Evolutionary conservation across 441 rosid genomes (phyloP).

Genomic region (Hypseocharis bilobata): DNA sequence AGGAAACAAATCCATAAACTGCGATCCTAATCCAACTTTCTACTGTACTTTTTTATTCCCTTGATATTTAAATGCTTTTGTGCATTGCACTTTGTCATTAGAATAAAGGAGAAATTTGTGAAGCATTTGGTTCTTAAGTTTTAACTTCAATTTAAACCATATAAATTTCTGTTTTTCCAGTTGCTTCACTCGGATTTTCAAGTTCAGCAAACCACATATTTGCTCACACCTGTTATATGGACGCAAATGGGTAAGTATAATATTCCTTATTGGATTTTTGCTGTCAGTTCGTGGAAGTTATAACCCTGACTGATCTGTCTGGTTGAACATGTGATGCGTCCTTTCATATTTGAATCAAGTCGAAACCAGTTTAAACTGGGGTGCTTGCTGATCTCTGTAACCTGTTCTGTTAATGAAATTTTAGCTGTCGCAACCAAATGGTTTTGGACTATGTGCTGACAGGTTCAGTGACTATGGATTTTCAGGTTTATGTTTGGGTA

Average conservation of each 20-base stretch:
- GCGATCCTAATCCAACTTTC: too few relatives aligned
- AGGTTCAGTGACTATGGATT: neutral
- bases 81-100: neutral
- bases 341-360: too few relatives aligned
- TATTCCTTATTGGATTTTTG: neutral
- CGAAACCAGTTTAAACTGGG: too few relatives aligned
- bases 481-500: constrained; percentile 82
- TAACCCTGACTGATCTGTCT: neutral
- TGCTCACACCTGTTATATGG: constrained; percentile 49
- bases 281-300: neutral
- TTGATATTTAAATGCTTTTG: too few relatives aligned
- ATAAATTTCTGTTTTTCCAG: constrained; percentile 29
- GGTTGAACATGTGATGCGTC: neutral
- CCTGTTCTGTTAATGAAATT: neutral
- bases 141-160: neutral
- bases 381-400: too few relatives aligned
- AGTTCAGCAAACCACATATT: constrained; percentile 52
- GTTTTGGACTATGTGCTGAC: neutral
- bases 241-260: constrained; percentile 70
- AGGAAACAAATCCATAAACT: too few relatives aligned
- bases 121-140: too few relatives aligned
- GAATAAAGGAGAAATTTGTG: neutral
- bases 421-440: neutral
- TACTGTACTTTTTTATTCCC: too few relatives aligned
- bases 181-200: constrained; percentile 77